Percentiles rank a stretch among this genome's conserved stretches.
Conservation (phyloP, 768 basidiomycete genomes). For the Glaciozyma antarctica region DNA sequence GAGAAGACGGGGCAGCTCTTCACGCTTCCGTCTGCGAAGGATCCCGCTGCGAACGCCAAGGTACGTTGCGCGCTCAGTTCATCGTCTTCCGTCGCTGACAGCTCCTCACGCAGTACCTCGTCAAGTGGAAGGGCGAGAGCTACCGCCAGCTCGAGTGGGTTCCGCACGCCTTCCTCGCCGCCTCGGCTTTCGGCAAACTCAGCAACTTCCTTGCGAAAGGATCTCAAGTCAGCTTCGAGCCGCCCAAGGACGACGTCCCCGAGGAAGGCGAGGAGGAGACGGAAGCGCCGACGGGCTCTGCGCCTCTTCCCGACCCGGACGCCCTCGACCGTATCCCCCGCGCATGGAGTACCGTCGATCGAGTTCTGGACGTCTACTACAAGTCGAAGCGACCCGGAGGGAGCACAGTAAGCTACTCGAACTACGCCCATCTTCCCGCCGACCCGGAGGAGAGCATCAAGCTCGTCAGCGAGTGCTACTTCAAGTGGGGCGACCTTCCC, state of each 20-base stretch:
- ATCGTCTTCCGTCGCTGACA: neutral
- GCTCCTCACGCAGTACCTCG: constrained; percentile 27
- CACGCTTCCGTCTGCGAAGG: constrained; percentile 24
- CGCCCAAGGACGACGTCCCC: constrained; percentile 23
- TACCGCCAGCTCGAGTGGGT: constrained; percentile 33
- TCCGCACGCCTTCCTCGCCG: constrained; percentile 31
- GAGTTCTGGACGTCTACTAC: constrained; percentile 65
- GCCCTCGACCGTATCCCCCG: constrained; percentile 58
- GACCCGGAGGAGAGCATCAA: constrained; percentile 52
- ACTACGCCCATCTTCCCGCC: constrained; percentile 40
- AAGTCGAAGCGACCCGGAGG: neutral
- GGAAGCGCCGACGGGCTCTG: constrained; percentile 28
- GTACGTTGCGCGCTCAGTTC: neutral
- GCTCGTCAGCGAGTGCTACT: constrained; percentile 66
- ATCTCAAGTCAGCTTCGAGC: constrained; percentile 25
- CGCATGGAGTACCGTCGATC: constrained; percentile 81
- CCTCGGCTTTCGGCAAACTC: constrained; percentile 17
- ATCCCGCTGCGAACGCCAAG: constrained; percentile 16
- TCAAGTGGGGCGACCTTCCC: constrained; percentile 89
- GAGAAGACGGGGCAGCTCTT: constrained; percentile 9
- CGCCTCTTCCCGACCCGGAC: constrained; percentile 49
- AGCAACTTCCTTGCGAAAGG: constrained; percentile 31
- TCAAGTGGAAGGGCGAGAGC: constrained; percentile 33
- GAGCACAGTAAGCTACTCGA: neutral
- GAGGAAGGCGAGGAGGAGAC: constrained; percentile 25